These are phyloP conservation scores for Clathrospora elynae DNA, from an alignment of 2,329 filamentous ascomycete genomes.

Conservation along the genomic window DNA sequence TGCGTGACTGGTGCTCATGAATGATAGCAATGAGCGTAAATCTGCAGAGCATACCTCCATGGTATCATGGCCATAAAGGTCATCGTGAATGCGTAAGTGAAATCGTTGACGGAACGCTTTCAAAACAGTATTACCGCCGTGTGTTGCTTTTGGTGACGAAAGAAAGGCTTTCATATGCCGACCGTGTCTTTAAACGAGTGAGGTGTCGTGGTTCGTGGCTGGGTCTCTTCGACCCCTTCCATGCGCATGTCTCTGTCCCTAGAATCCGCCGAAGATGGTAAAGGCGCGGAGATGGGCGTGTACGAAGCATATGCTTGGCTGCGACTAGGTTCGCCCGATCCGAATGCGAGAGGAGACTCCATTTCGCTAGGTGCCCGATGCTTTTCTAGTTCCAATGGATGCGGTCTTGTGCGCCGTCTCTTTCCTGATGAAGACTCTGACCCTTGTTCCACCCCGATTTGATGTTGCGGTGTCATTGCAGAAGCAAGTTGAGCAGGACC, in stretches of 20 bases:
- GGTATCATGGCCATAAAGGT: constrained; percentile 45
- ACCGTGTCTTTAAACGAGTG: constrained; percentile 52
- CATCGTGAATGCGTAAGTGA: constrained; percentile 48
- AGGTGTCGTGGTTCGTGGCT: constrained; percentile 48
- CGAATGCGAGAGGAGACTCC: constrained; percentile 40
- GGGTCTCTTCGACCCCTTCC: constrained; percentile 48
- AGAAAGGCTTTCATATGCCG: constrained; percentile 49
- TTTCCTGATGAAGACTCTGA: constrained; percentile 46
- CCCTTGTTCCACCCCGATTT: constrained; percentile 33
- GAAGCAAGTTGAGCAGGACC: constrained; percentile 22
- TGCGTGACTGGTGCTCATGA: constrained; percentile 34
- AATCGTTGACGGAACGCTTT: constrained; percentile 46
- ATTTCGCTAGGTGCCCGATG: constrained; percentile 34
- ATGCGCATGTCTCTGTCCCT: constrained; percentile 44
- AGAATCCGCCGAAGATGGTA: constrained; percentile 40
- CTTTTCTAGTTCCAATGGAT: constrained; percentile 42
- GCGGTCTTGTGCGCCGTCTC: constrained; percentile 40
- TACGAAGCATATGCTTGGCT: constrained; percentile 41
- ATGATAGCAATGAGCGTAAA: constrained; percentile 35
- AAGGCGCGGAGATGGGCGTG: constrained; percentile 45
- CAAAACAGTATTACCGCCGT: constrained; percentile 47
- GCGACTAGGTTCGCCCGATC: constrained; percentile 35
- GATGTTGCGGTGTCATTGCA: constrained; percentile 37
- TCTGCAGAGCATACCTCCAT: constrained; percentile 45
- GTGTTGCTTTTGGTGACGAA: constrained; percentile 46